Percentiles rank a stretch among this genome's conserved stretches.
Evolutionary conservation across 805 yeast genomes (phyloP).

Genomic region (Kluyveromyces siamensis): DNA sequence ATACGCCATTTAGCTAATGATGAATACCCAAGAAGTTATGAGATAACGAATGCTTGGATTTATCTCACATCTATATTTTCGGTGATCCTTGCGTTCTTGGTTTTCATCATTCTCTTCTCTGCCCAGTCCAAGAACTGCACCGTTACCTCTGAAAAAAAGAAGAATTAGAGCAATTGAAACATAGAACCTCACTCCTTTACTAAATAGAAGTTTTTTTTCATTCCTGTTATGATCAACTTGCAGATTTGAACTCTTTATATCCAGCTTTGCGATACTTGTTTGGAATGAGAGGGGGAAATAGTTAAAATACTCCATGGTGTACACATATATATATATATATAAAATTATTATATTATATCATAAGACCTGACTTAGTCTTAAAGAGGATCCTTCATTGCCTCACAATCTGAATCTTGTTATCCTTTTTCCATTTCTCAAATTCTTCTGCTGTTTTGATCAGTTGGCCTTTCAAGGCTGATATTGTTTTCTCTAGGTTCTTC

Average conservation of each 20-base stretch:
- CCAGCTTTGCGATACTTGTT: neutral
- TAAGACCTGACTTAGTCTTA: too few species aligned
- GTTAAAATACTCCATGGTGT: too few species aligned
- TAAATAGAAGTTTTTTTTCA: neutral
- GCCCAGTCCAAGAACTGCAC: slow-evolving; percentile 12
- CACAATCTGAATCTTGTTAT: slow-evolving; percentile 28
- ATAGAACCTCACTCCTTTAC: slow-evolving; percentile 11
- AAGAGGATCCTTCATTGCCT: slow-evolving; percentile 11
- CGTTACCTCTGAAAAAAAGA: neutral
- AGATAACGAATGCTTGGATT: slow-evolving; percentile 88
- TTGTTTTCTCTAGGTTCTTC: slow-evolving; percentile 32
- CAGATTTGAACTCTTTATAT: too few species aligned
- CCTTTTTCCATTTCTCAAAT: slow-evolving; percentile 28
- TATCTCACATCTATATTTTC: slow-evolving; percentile 63
- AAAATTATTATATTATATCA: too few species aligned
- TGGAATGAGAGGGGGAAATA: too few species aligned
- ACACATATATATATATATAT: too few species aligned
- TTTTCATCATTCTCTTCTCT: slow-evolving; percentile 59
- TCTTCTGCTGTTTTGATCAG: slow-evolving; percentile 23
- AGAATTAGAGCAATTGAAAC: slow-evolving; percentile 7
- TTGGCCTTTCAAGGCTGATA: slow-evolving; percentile 23
- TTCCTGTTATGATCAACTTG: neutral
- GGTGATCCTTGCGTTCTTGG: slow-evolving; percentile 69
- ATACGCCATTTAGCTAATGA: slow-evolving; percentile 93
- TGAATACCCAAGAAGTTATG: slow-evolving; percentile 90